Conservation (phyloP, 805 yeast genomes). For the Ogataea zsoltii region DNA sequence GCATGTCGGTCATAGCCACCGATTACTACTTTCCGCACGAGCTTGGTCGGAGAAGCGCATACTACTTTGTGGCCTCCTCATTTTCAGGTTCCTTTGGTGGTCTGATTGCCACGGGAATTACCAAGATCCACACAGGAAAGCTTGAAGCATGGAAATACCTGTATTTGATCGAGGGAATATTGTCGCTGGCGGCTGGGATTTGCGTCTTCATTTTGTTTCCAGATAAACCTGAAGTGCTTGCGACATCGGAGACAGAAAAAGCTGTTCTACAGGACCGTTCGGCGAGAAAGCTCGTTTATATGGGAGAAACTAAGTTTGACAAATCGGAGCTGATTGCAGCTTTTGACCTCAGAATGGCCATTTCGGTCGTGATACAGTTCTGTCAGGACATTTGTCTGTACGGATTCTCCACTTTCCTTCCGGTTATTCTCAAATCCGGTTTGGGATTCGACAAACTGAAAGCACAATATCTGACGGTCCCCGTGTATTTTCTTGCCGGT, state of each 20-base stretch:
- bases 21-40: constrained; percentile 61
- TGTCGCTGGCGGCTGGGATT: constrained; percentile 10
- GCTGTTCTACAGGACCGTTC: constrained; percentile 4
- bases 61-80: constrained; percentile 52
- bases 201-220: constrained; percentile 8
- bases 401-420: constrained; percentile 44
- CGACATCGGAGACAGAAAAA: constrained; percentile 4
- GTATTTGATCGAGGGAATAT: constrained; percentile 14
- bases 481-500: constrained; percentile 39
- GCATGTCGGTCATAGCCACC: constrained; percentile 65
- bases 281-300: constrained; percentile 1
- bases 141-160: constrained; percentile 21
- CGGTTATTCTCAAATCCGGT: constrained; percentile 37
- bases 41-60: constrained; percentile 47
- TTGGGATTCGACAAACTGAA: constrained; percentile 32
- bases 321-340: constrained; percentile 29
- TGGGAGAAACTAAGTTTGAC: constrained; percentile 10
- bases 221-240: constrained; percentile 2
- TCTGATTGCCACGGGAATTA: constrained; percentile 40
- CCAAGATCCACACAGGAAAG: constrained; percentile 23
- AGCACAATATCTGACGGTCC: constrained; percentile 43
- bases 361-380: constrained; percentile 41
- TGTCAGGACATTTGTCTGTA: constrained; percentile 44
- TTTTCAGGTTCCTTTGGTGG: constrained; percentile 60
- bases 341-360: constrained; percentile 37